These are phyloP conservation scores for Candida suzukii DNA, from an alignment of 805 yeast genomes.

Conservation along the genomic window DNA sequence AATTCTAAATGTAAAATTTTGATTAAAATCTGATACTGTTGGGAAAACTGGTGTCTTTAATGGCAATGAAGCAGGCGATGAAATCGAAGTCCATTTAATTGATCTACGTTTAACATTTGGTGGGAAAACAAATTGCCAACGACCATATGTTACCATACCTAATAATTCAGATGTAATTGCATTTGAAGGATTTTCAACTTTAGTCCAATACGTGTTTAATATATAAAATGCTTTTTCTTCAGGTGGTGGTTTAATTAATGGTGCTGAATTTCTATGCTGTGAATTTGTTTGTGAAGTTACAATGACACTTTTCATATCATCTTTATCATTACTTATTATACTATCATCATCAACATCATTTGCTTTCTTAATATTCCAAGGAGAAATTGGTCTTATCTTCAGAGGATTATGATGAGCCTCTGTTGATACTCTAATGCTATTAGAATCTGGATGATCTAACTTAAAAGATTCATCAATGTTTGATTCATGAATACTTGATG, in stretches of 20 bases:
- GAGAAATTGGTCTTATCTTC: not conserved
- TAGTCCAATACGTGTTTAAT: constrained; percentile 46
- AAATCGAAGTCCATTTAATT: constrained; percentile 88
- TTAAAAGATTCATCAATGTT: not conserved
- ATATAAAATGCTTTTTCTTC: constrained; percentile 8
- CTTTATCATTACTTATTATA: not conserved
- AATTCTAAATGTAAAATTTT: constrained; percentile 72
- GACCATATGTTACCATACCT: constrained; percentile 57
- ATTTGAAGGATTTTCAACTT: constrained; percentile 70
- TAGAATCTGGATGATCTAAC: too few relatives aligned
- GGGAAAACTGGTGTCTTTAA: constrained; percentile 77
- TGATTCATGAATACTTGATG: constrained; percentile 10
- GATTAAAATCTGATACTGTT: constrained; percentile 53
- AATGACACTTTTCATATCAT: not conserved
- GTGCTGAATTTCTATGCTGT: not conserved
- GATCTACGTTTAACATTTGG: constrained; percentile 54
- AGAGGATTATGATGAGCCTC: not conserved
- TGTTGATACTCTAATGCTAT: too few relatives aligned
- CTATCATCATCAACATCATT: not conserved
- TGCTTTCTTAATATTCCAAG: not conserved
- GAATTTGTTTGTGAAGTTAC: not conserved
- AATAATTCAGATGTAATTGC: constrained; percentile 49
- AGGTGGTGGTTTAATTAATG: not conserved
- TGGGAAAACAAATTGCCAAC: constrained; percentile 92
- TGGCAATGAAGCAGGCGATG: constrained; percentile 92